phyloP scores from a whole-genome alignment of 768 basidiomycete genomes.

The Suillus spraguei region DNA sequence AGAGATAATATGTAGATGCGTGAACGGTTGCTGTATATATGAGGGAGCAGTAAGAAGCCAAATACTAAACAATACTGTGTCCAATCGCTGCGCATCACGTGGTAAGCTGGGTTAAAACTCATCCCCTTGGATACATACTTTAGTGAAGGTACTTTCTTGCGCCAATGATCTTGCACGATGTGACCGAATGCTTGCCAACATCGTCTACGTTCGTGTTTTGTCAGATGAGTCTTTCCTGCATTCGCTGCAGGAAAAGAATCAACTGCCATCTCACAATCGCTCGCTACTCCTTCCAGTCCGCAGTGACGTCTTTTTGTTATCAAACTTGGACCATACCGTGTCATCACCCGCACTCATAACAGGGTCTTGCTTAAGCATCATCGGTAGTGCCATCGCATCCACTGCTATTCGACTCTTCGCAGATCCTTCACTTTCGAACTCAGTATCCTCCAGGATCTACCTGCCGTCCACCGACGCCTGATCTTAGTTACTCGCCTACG shows the following conservation, averaged over 20 bases:
- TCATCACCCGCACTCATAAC: conserved; percentile 10
- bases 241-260: neutral
- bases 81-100: too few relatives aligned
- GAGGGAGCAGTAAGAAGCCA: too few relatives aligned
- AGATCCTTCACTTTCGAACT: conserved; percentile 43
- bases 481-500: too few relatives aligned
- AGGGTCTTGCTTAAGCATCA: conserved; percentile 24
- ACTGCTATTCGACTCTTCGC: conserved; percentile 39
- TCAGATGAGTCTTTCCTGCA: conserved; percentile 3
- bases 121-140: neutral
- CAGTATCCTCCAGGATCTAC: conserved; percentile 35
- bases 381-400: conserved; percentile 33
- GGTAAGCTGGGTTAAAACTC: too few relatives aligned
- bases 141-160: neutral
- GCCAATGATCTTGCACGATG: neutral
- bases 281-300: conserved; percentile 3
- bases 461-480: too few relatives aligned
- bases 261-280: neutral
- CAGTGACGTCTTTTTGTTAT: neutral
- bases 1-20: too few relatives aligned
- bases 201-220: neutral
- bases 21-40: too few relatives aligned
- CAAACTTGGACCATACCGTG: neutral
- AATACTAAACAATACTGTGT: too few relatives aligned
- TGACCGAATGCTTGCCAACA: neutral